Conservation (phyloP, 345 rosid species). For the Kandelia obovata region DNA sequence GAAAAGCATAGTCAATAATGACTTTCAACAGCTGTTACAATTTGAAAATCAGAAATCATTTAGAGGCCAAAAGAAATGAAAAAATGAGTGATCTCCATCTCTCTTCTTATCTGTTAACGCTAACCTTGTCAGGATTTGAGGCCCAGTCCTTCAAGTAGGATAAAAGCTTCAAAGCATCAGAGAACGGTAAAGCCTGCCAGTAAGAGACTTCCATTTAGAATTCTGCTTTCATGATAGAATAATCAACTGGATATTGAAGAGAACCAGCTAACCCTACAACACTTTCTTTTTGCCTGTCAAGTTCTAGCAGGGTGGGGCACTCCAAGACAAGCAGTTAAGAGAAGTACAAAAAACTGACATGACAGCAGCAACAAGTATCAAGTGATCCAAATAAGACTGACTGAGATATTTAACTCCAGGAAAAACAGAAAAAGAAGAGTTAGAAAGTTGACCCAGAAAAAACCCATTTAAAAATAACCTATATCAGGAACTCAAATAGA, state of each 20-base stretch:
- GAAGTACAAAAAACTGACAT: not conserved
- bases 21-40: slow-evolving; percentile 2
- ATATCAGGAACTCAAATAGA: not conserved
- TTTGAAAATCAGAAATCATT: not conserved
- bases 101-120: slow-evolving; percentile 6
- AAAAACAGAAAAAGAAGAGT: not conserved
- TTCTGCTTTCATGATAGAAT: not conserved
- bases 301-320: too few relatives aligned
- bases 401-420: not conserved
- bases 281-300: too few relatives aligned
- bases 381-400: not conserved
- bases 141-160: slow-evolving; percentile 73
- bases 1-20: slow-evolving; percentile 9
- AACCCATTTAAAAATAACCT: not conserved
- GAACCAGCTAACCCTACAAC: too few relatives aligned
- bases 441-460: too few relatives aligned
- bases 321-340: not conserved
- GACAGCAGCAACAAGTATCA: not conserved
- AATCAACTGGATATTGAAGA: not conserved
- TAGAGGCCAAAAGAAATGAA: too few relatives aligned
- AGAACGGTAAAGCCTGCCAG: slow-evolving; percentile 78
- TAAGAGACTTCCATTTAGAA: slow-evolving; percentile 13
- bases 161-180: slow-evolving; percentile 83
- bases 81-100: not conserved
- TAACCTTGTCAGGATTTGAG: slow-evolving; percentile 78